phyloP scores from a whole-genome alignment of 2,329 filamentous ascomycete species.

The Aspergillus sp. region DNA sequence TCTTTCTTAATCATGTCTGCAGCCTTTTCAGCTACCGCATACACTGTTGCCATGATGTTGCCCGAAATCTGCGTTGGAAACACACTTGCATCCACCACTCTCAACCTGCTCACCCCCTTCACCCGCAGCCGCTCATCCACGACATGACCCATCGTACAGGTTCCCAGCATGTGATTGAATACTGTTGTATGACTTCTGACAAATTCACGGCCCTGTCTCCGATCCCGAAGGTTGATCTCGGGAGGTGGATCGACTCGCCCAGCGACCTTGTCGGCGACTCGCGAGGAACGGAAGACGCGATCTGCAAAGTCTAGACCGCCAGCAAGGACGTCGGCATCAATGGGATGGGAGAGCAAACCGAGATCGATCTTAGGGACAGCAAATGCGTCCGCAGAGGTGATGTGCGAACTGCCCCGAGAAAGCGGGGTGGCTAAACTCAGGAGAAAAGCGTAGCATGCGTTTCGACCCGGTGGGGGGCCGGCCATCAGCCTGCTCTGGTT shows the following conservation, averaged over 20 bases:
- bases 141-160: slow-evolving; percentile 24
- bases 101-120: slow-evolving; percentile 16
- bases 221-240: slow-evolving; percentile 2
- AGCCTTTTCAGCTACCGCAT: slow-evolving; percentile 22
- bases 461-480: slow-evolving; percentile 2
- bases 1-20: slow-evolving; percentile 22
- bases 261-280: slow-evolving; percentile 1
- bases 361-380: slow-evolving; percentile 7
- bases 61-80: slow-evolving; percentile 20
- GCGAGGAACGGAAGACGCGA: slow-evolving; percentile 1
- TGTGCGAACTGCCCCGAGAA: slow-evolving; percentile 13
- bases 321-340: slow-evolving; percentile 10
- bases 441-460: neutral
- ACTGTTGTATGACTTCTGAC: slow-evolving; percentile 3
- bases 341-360: slow-evolving; percentile 7
- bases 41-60: slow-evolving; percentile 20
- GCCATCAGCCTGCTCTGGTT: slow-evolving; percentile 3
- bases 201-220: slow-evolving; percentile 1
- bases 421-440: slow-evolving; percentile 8
- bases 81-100: slow-evolving; percentile 20
- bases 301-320: slow-evolving; percentile 6
- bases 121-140: slow-evolving; percentile 20
- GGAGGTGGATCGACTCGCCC: slow-evolving; percentile 2
- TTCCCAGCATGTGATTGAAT: slow-evolving; percentile 13
- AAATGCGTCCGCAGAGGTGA: slow-evolving; percentile 5